phyloP scores from a whole-genome alignment of 2,329 filamentous ascomycete species.

The Penicillium expansum region DNA sequence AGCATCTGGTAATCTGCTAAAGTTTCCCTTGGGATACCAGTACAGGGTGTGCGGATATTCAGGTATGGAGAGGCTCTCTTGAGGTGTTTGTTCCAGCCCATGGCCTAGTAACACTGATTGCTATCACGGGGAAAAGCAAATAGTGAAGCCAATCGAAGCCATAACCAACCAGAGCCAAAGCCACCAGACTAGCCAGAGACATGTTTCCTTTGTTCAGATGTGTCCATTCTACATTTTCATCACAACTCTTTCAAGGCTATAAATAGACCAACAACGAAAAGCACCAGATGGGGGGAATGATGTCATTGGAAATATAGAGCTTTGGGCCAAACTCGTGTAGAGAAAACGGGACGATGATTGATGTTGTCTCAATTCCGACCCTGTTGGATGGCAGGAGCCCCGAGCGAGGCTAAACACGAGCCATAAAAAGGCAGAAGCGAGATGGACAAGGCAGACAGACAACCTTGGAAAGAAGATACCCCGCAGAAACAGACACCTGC shows the following conservation, averaged over 20 bases:
- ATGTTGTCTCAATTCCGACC: too few species aligned
- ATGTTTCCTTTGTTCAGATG: background rate
- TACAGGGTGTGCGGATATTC: background rate
- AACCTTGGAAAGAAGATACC: background rate
- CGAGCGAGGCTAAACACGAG: background rate
- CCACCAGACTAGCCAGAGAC: background rate
- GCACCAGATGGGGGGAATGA: background rate
- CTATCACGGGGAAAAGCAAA: too few species aligned
- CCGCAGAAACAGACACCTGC: background rate
- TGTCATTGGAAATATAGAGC: too few species aligned
- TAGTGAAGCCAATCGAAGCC: too few species aligned
- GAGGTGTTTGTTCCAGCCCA: too few species aligned
- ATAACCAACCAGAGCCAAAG: too few species aligned
- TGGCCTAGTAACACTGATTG: too few species aligned
- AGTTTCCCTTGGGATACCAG: background rate
- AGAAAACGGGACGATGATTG: background rate
- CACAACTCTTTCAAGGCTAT: background rate
- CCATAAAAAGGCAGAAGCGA: background rate
- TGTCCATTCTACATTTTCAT: background rate
- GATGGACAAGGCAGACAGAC: background rate
- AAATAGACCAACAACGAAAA: background rate
- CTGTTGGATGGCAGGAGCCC: background rate
- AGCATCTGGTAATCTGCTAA: background rate
- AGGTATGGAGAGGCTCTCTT: background rate
- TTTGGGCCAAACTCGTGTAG: background rate